Base-by-base conservation (phyloP, 768 basidiomycete genomes). In the Psilocybe azurescens region DNA sequence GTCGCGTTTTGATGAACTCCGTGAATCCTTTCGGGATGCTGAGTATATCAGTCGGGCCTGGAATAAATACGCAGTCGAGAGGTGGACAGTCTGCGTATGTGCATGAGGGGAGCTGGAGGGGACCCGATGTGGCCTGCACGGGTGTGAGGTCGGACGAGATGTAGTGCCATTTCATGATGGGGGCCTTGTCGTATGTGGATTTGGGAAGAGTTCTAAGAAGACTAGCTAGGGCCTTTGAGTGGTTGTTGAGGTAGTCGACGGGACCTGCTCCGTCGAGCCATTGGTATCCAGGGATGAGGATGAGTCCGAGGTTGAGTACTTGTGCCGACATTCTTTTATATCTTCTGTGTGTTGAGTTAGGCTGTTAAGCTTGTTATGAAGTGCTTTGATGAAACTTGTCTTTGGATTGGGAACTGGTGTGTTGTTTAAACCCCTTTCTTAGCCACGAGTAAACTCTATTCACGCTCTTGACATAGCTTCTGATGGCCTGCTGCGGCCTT, bases 51-150 rank as follows among this genome's bases (percentile, higher is more conserved):
- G 66, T 60, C 2, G 67, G 59, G 0, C 70, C 70, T 1, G 68
- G 70, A n/a, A 69, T 50, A 46, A 71, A 55, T 52, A 69, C 60
- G 56, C 65, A 69, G 56, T 71, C 67, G 24, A 71, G 61, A 13
- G 39, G 57, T 2, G 68, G 70, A 47, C 66, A 67, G 30, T 54
- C 53, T 2, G 46, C 61, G 46, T 62, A 67, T 16, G 68, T 69
- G 51, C 46, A 38, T 2, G 70, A 63, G 3, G 70, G 70, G 16
- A 52, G 48, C 20, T 59, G 61, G 4, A 52, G 36, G 5, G 70
- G 68, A 5, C 66, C 68, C 29, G 63, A 58, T 6, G 60, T 59
- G 3, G 69, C 67, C 9, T 53, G 47, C 13, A 70, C 52, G 5
- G 60, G 60, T 3, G 51, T 51, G 28, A 67, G 58, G 28, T 56